phyloP scores from a whole-genome alignment of 768 basidiomycete species.

The Mycena haematopus region DNA sequence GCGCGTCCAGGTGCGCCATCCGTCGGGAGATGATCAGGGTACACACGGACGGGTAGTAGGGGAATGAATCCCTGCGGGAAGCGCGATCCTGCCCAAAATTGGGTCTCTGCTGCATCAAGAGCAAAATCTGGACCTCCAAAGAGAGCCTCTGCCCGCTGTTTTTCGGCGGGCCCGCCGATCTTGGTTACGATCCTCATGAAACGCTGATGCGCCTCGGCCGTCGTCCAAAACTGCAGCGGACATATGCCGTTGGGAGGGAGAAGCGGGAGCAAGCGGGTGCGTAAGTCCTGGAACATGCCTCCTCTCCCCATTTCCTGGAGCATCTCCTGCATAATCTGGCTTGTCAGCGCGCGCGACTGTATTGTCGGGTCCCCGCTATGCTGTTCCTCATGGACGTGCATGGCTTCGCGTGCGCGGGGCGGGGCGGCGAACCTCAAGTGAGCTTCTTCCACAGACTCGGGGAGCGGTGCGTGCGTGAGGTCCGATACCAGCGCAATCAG shows the following conservation, averaged over 20 bases:
- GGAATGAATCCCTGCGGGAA: constrained; percentile 60
- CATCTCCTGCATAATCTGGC: constrained; percentile 72
- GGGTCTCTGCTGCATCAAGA: constrained; percentile 42
- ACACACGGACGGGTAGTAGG: constrained; percentile 62
- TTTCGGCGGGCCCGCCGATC: constrained; percentile 78
- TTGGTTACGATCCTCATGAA: constrained; percentile 79
- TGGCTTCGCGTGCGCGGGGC: constrained; percentile 63
- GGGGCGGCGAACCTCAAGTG: constrained; percentile 67
- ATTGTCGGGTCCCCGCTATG: constrained; percentile 49
- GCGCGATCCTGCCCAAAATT: constrained; percentile 72
- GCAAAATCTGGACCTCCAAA: constrained; percentile 42
- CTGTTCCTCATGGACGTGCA: constrained; percentile 37
- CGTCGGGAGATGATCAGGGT: constrained; percentile 40
- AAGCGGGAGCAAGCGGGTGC: constrained; percentile 47
- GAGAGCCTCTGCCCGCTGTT: constrained; percentile 64
- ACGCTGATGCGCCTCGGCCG: constrained; percentile 73
- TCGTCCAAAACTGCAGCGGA: constrained; percentile 77
- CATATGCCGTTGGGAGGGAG: constrained; percentile 3
- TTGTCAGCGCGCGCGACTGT: constrained; percentile 72
- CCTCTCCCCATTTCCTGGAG: constrained; percentile 74
- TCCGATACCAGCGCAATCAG: constrained; percentile 87
- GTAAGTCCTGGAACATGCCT: constrained; percentile 67
- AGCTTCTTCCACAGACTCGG: constrained; percentile 61
- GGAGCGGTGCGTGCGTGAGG: constrained; percentile 76
- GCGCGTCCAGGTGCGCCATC: constrained; percentile 22